Evolutionary conservation across 805 yeast species (phyloP).

Genomic region (Lipomyces yamanashiensis): DNA sequence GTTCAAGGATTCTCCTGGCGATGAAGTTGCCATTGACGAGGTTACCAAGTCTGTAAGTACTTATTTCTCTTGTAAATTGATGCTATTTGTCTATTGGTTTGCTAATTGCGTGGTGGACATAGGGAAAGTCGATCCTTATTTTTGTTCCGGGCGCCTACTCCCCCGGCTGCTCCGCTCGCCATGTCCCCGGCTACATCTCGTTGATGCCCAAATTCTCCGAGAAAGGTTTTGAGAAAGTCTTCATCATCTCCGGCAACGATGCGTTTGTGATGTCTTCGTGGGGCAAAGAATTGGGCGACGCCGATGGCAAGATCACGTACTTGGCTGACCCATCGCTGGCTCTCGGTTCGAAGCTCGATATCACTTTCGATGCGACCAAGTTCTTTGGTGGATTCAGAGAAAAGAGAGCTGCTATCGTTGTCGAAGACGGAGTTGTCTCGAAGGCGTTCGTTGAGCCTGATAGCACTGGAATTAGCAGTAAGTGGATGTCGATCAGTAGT

Average conservation of each 20-base stretch:
- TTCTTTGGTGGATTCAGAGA: conserved; percentile 78
- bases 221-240: conserved; percentile 68
- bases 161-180: conserved; percentile 74
- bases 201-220: conserved; percentile 56
- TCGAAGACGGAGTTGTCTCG: conserved; percentile 73
- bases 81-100: conserved; percentile 38
- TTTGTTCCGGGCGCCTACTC: conserved; percentile 81
- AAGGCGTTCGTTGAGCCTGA: conserved; percentile 80
- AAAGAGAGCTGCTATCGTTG: conserved; percentile 74
- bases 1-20: conserved; percentile 67
- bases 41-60: conserved; percentile 20
- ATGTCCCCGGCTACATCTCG: conserved; percentile 73
- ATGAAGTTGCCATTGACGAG: conserved; percentile 58
- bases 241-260: conserved; percentile 81
- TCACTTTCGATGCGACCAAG: conserved; percentile 73
- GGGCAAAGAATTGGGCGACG: conserved; percentile 53
- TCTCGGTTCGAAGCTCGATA: conserved; percentile 66
- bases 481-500: conserved; percentile 43
- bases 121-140: conserved; percentile 60
- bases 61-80: neutral
- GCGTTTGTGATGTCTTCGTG: conserved; percentile 85
- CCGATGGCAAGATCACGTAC: conserved; percentile 47
- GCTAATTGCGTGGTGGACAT: conserved; percentile 16
- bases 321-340: conserved; percentile 82
- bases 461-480: conserved; percentile 62